Evolutionary conservation across 2,329 filamentous ascomycete genomes (phyloP).

Genomic region (Alternaria dauci): DNA sequence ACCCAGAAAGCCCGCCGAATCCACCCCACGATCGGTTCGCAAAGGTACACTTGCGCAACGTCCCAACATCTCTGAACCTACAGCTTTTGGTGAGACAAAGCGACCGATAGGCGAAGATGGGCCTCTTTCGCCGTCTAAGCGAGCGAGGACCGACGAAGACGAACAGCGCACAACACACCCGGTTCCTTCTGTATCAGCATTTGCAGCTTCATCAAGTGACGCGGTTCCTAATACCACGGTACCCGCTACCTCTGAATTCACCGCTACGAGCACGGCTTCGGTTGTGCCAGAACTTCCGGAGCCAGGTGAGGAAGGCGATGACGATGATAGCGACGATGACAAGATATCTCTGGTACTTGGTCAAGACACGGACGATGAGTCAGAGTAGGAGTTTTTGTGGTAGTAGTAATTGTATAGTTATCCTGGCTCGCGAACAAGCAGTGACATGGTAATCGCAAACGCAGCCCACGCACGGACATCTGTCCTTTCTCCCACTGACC

Average conservation of each 20-base stretch:
- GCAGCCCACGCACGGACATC: constrained; percentile 12
- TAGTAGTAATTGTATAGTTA: not conserved
- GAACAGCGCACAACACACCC: constrained; percentile 7
- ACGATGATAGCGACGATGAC: constrained; percentile 39
- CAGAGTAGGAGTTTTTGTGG: constrained; percentile 24
- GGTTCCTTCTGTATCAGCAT: constrained; percentile 11
- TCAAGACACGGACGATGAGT: constrained; percentile 49
- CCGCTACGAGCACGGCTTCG: constrained; percentile 27
- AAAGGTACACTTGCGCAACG: constrained; percentile 1
- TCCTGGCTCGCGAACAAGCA: not conserved
- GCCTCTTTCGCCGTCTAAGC: constrained; percentile 40
- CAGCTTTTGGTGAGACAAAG: constrained; percentile 27
- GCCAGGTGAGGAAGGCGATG: constrained; percentile 23
- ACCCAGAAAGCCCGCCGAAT: not conserved
- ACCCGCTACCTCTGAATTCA: constrained; percentile 26
- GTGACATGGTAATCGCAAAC: constrained; percentile 18
- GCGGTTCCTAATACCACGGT: not conserved
- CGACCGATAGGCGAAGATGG: constrained; percentile 33
- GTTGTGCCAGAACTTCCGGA: constrained; percentile 25
- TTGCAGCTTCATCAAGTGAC: not conserved
- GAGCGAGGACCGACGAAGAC: constrained; percentile 32
- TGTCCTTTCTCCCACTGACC: not conserved
- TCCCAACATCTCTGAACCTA: not conserved
- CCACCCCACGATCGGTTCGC: not conserved
- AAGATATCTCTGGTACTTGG: constrained; percentile 44